These are phyloP conservation scores for Metarhizium album DNA, from an alignment of 2,329 filamentous ascomycete genomes.

Conservation along the genomic window DNA sequence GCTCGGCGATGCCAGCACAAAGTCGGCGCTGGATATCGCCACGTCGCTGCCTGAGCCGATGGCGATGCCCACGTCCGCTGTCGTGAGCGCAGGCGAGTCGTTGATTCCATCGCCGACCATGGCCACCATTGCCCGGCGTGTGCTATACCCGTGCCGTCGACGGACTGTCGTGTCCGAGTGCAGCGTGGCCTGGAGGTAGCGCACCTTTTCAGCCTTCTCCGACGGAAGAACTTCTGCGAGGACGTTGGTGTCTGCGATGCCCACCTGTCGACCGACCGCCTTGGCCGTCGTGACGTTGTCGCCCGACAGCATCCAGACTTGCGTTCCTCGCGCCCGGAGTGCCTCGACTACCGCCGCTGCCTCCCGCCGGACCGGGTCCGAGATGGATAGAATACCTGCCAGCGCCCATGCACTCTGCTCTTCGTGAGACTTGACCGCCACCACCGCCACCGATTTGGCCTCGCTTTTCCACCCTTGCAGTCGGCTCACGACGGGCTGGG, in stretches of 20 bases:
- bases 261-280: conserved; percentile 65
- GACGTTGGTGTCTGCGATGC: conserved; percentile 63
- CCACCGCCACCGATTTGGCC: conserved; percentile 54
- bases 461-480: conserved; percentile 49
- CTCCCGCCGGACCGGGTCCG: conserved; percentile 71
- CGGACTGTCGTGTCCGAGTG: conserved; percentile 19
- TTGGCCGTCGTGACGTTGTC: conserved; percentile 79
- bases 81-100: conserved; percentile 70
- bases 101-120: conserved; percentile 91
- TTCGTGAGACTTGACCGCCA: conserved; percentile 30
- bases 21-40: conserved; percentile 69
- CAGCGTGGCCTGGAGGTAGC: conserved; percentile 46
- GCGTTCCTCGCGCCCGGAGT: conserved; percentile 54
- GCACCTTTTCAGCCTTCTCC: conserved; percentile 66
- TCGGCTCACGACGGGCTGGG: conserved; percentile 20
- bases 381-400: conserved; percentile 59
- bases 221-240: conserved; percentile 80
- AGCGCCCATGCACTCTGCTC: conserved; percentile 33
- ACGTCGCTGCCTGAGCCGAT: conserved; percentile 78
- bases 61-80: conserved; percentile 74
- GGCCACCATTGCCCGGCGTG: conserved; percentile 47
- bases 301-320: conserved; percentile 87
- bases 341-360: conserved; percentile 52
- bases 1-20: conserved; percentile 67
- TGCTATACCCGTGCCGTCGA: conserved; percentile 13